A percentile compares a stretch with the other conserved stretches of the same genome.
Conservation (phyloP, 306 rosid species). For the Morella rubra region DNA sequence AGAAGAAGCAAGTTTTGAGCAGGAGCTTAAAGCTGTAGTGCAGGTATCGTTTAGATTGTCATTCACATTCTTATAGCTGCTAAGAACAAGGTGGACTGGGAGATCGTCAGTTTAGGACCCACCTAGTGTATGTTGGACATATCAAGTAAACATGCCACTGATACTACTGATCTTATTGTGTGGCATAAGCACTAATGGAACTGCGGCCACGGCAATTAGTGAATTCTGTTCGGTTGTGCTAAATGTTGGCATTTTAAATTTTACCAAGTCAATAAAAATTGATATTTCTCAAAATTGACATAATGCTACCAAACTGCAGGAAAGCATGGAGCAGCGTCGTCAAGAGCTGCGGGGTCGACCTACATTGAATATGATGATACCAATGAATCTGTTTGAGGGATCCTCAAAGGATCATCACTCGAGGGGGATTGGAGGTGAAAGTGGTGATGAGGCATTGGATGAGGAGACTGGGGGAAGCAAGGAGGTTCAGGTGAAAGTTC, state of each 20-base stretch:
- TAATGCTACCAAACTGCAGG: constrained; percentile 49
- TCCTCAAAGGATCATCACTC: constrained; percentile 84
- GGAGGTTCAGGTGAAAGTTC: constrained; percentile 94
- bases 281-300: background rate
- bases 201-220: background rate
- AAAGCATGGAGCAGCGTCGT: constrained; percentile 96
- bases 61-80: background rate
- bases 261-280: background rate
- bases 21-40: constrained; percentile 88
- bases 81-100: too few species aligned
- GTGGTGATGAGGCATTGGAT: constrained; percentile 82
- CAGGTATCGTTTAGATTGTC: constrained; percentile 59
- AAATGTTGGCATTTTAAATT: background rate
- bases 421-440: constrained; percentile 75
- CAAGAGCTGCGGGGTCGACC: constrained; percentile 91
- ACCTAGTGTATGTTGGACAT: background rate
- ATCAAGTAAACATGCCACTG: background rate
- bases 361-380: constrained; percentile 90
- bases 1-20: constrained; percentile 89
- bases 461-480: constrained; percentile 74
- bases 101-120: background rate
- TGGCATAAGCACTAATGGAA: background rate
- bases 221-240: background rate
- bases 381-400: constrained; percentile 92
- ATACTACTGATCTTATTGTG: background rate